These are phyloP conservation scores for Rhodotorula diobovata DNA, from an alignment of 768 basidiomycete species.

Conservation along the genomic window DNA sequence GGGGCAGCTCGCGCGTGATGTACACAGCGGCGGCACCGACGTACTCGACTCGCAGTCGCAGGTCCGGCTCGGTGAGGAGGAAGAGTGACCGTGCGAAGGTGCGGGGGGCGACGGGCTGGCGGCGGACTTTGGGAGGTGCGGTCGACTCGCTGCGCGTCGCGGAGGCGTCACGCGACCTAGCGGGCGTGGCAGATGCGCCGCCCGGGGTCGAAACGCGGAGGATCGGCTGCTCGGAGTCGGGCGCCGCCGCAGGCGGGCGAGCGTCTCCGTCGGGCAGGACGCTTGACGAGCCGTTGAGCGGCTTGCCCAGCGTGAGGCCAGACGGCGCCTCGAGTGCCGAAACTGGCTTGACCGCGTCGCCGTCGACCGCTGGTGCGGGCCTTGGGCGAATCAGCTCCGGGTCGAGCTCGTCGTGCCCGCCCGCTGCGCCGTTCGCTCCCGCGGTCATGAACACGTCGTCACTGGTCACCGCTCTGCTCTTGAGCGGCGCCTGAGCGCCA, in stretches of 20 bases:
- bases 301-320: not conserved
- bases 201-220: not conserved
- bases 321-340: not conserved
- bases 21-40: conserved; percentile 2
- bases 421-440: not conserved
- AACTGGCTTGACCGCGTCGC: not conserved
- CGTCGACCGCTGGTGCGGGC: not conserved
- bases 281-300: not conserved
- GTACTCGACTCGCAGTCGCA: conserved; percentile 13
- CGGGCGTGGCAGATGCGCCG: not conserved
- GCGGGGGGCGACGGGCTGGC: conserved; percentile 17
- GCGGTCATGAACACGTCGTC: not conserved
- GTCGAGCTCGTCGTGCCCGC: not conserved
- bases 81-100: conserved; percentile 24
- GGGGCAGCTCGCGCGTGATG: conserved; percentile 11
- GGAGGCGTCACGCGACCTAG: not conserved
- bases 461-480: not conserved
- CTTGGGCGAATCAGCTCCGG: not conserved
- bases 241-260: not conserved
- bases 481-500: not conserved
- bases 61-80: conserved; percentile 26
- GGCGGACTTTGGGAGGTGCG: not conserved
- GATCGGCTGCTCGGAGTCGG: not conserved
- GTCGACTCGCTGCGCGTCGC: not conserved
- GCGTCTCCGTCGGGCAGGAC: not conserved